Percentiles rank a stretch among this genome's conserved stretches.
Conservation (phyloP, 371 early-diverging fungal species). For the Circinella minor region DNA sequence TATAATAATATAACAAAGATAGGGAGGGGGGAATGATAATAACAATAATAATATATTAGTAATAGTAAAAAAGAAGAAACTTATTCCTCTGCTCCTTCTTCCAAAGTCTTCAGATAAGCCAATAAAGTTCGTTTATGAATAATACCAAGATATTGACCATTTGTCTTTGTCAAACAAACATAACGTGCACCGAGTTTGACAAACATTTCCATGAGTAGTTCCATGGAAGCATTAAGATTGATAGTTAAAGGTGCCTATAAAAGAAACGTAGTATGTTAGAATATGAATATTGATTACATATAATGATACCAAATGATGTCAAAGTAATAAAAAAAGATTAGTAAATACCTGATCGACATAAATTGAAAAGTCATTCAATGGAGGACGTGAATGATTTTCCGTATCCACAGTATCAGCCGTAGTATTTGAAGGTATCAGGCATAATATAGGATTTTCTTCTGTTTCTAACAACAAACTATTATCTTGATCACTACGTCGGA, state of each 20-base stretch:
- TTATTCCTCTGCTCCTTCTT: slow-evolving; percentile 37
- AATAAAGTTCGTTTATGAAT: slow-evolving; percentile 79
- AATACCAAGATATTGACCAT: slow-evolving; percentile 72
- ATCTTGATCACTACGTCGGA: slow-evolving; percentile 21
- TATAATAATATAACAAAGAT: too few relatives aligned
- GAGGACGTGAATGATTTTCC: neutral
- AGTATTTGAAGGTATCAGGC: neutral
- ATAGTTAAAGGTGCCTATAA: slow-evolving; percentile 79
- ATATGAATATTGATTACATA: neutral
- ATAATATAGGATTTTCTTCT: slow-evolving; percentile 3
- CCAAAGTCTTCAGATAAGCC: slow-evolving; percentile 65
- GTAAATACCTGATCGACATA: slow-evolving; percentile 72
- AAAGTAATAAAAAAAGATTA: neutral
- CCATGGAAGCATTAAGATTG: slow-evolving; percentile 77
- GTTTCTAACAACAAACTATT: neutral
- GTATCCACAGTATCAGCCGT: slow-evolving; percentile 1
- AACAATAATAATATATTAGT: neutral
- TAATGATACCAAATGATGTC: neutral
- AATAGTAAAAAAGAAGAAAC: neutral
- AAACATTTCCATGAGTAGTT: slow-evolving; percentile 87
- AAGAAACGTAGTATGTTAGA: neutral
- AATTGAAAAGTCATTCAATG: slow-evolving; percentile 66
- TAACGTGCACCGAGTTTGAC: slow-evolving; percentile 79
- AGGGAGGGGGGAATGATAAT: neutral
- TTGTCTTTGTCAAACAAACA: slow-evolving; percentile 56